Base-by-base conservation (phyloP, 208 protist genomes). In the Leishmania tropica region DNA sequence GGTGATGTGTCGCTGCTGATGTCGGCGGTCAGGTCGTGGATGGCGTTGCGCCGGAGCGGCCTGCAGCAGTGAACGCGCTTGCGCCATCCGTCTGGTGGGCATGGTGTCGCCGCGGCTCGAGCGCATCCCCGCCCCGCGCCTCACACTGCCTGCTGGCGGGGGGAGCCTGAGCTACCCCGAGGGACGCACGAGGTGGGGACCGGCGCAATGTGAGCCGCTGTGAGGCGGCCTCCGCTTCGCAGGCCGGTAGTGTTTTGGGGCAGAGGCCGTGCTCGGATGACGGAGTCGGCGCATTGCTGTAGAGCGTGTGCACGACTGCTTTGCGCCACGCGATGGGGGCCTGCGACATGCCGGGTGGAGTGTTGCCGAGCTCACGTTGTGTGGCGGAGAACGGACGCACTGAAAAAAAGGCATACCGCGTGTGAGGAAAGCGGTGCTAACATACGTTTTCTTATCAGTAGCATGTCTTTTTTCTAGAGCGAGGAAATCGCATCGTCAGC, bases 381-480 rank as follows among this genome's bases (percentile, higher is more conserved):
- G 11, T 42, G 62, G 31, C 62, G 8, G 62, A 28, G 58, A 68
- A 40, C 3, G 62, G 31, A 68, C 31, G 11, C 62, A 19, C 15
- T 42, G 62, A 13, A 21, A 68, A 13, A 68, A 42, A 35, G 62
- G 31, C n/a, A 68, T 68, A 40, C 28, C 67, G 24, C 40, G 37
- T 72, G 40, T 4, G 17, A 72, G 40, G 17, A 35, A n/a, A 42
- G 67, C 17, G 67, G 21, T 72, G 10, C 67, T 72, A 8, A 21
- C 21, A 17, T 72, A 48, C 67, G 24, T 48, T 47, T 75, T 80
- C 56, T 68, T 75, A 81, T 37, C 80, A 72, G 68, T 83, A 82
- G 76, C 68, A 83, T 81, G 54, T 82, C 79, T 76, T 79, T 58
- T 74, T 81, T 60, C 24, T 62, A 40, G 31, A 47, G 7, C 42